Evolutionary conservation across 2,329 filamentous ascomycete species (phyloP), one percentile per base, ranked within the genome.

Genomic region (Aspergillus pseudonomiae): DNA sequence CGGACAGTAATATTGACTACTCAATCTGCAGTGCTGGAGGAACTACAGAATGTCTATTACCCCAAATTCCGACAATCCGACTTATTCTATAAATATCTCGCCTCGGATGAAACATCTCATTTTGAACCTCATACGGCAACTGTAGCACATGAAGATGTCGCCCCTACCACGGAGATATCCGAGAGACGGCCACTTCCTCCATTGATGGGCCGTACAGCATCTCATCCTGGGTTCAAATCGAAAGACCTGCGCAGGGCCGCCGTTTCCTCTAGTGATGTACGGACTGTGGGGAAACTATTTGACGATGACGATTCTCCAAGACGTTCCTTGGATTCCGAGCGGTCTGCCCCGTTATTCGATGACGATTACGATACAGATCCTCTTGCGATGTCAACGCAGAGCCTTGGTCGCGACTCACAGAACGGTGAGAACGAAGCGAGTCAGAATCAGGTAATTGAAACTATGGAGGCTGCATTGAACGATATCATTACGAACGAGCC

Each of bases 21-120:
- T 0, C 95, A 99, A 75, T 94, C 92, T 21, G 85, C 88, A 2
- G 91, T 94, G 0, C 85, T 97, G 62, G 91, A 96, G 65, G 89
- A 91, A 70, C 92, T 99, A 87, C 90, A 93, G 72, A 87, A 88
- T 26, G 87, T 86, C 16, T 88, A 96, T 73, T 95, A 95, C 67
- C 88, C 91, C 21, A 88, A 87, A 24, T 99, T 99, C 81, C 96
- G 94, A 74, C 91, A 89, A 70, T 97, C 95, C 0, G 95, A 98
- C 73, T 79, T 99, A 0, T 99, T 93, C 76, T 98, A 95, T 82
- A 99, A 99, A 76, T 97, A 94, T 75, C 84, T 99, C 1, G 93
- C 94, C 9, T 91, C 94, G 14, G 92, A 96, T 72, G 93, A 97
- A 78, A 79, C 80, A 34, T 69, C 71, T 5, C 67, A 69, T 46